Conservation (phyloP, 495 filamentous ascomycete genomes). For the Annulohypoxylon maeteangense region DNA sequence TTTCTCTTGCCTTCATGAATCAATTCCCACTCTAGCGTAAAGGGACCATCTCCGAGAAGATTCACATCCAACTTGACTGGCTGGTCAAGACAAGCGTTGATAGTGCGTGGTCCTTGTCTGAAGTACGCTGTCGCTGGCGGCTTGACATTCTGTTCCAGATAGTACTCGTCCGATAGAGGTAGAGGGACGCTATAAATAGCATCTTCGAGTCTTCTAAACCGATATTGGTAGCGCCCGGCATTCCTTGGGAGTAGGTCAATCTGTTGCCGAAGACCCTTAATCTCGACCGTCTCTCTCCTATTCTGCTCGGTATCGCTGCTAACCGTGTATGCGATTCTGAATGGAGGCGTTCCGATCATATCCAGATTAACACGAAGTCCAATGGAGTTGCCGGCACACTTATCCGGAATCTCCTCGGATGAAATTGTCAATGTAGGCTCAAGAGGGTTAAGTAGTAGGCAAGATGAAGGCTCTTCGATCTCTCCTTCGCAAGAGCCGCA, state of each 20-base stretch:
- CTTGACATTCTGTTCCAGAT: conserved; percentile 90
- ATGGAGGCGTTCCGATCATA: conserved; percentile 89
- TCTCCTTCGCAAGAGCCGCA: conserved; percentile 87
- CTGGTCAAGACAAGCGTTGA: conserved; percentile 83
- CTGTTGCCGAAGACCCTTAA: conserved; percentile 77
- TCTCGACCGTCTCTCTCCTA: conserved; percentile 57
- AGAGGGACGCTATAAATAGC: conserved; percentile 71
- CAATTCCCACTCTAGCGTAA: conserved; percentile 91
- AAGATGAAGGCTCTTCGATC: conserved; percentile 90
- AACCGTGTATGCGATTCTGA: conserved; percentile 77
- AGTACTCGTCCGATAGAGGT: conserved; percentile 52
- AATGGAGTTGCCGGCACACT: conserved; percentile 92
- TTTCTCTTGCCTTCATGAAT: conserved; percentile 88
- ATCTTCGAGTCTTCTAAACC: conserved; percentile 82
- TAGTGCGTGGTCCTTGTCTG: conserved; percentile 59
- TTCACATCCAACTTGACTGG: conserved; percentile 75
- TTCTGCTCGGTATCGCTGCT: conserved; percentile 65
- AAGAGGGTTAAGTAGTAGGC: conserved; percentile 87
- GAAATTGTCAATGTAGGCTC: conserved; percentile 80
- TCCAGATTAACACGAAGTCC: conserved; percentile 88
- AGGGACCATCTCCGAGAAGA: conserved; percentile 84
- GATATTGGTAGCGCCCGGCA: conserved; percentile 87
- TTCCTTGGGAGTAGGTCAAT: conserved; percentile 82
- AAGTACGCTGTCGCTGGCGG: conserved; percentile 86
- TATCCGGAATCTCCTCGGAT: conserved; percentile 85